Base-by-base conservation (phyloP, 257 asterid species). In the Hygrophila difformis region DNA sequence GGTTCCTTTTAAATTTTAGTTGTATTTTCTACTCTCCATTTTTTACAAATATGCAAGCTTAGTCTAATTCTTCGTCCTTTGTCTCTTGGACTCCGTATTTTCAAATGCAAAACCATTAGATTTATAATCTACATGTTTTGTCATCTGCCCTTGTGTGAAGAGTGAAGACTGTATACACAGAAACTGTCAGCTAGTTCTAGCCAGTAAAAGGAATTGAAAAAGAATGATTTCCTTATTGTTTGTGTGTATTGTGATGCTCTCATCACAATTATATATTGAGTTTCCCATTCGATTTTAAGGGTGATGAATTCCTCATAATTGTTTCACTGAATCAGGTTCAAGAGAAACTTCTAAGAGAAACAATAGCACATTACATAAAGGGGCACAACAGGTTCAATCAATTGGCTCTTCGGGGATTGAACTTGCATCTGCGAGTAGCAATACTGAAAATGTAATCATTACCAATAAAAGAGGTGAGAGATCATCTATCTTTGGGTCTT, bases 401-500 rank as follows among this genome's bases (percentile, higher is more conserved):
- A 43, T 21, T 21, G 62, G 57, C 53, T 68, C 78, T 46, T 48
- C 64, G 37, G 63, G 29, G 49, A 31, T 15, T 34, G 47, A 3
- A 3, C 21, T 5, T 41, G 21, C 47, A 8, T 7, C 5, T 9
- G 10, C 15, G 23, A 41, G 5, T 13, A 70, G 49, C 41, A 42
- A 58, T 55, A 44, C 17, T 49, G 57, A 59, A 34, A 50, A 54
- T 66, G 48, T 55, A 49, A 54, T 59, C 22, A 51, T 57, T 54
- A 21, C 46, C 51, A 13, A 64, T 39, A 51, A 51, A 41, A 59
- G 49, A 75, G 89, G 94, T 79, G 33, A 39, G 65, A 13, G 42
- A 47, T 62, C 39, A 41, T 52, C 44, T 29, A 6, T 44, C 35
- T 44, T 56, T 10, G 38, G 57, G 29, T 18, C 8, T 8, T 26